These are phyloP conservation scores for Zizania palustris DNA, from an alignment of 202 grass and related monocot species.

Conservation along the genomic window DNA sequence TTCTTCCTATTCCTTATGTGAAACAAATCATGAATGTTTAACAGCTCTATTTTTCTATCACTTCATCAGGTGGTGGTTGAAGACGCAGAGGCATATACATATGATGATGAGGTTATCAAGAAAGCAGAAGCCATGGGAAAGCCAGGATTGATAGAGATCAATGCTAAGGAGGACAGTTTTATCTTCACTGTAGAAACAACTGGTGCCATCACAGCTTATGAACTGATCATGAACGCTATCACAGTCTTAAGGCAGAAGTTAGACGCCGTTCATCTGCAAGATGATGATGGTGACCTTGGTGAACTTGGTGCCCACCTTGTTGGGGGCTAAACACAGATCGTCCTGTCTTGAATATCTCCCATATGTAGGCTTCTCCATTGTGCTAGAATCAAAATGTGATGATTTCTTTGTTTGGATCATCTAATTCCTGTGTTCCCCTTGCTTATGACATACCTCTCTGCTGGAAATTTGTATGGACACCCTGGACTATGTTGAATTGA, in stretches of 20 bases:
- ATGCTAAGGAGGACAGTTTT: slow-evolving; percentile 79
- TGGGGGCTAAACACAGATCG: slow-evolving; percentile 18
- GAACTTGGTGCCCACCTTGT: slow-evolving; percentile 78
- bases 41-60: not conserved
- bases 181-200: slow-evolving; percentile 92
- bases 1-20: not conserved
- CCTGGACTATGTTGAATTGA: not conserved
- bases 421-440: not conserved
- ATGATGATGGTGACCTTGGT: slow-evolving; percentile 59
- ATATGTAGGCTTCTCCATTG: slow-evolving; percentile 26
- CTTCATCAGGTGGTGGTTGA: slow-evolving; percentile 54
- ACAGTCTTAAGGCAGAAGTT: slow-evolving; percentile 81
- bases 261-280: slow-evolving; percentile 81
- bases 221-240: slow-evolving; percentile 80
- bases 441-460: not conserved
- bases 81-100: slow-evolving; percentile 84
- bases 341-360: not conserved
- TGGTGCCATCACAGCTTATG: slow-evolving; percentile 73
- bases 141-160: slow-evolving; percentile 82
- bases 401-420: not conserved
- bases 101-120: slow-evolving; percentile 90
- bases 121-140: slow-evolving; percentile 88
- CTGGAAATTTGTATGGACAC: not conserved
- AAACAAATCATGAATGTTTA: not conserved
- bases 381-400: slow-evolving; percentile 2